Evolutionary conservation across 306 rosid genomes (phyloP).

Genomic region (barrel medic (Medicago truncatula)): MtrunA17r5.0-ANR NC_053043.1:9933501-9934000

Average conservation of each 20-base stretch:
- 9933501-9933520: conserved; percentile 56
- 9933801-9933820: conserved; percentile 69
- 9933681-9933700: conserved; percentile 64
- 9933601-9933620: conserved; percentile 37
- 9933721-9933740: conserved; percentile 83
- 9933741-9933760: conserved; percentile 83
- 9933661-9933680: conserved; percentile 81
- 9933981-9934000: conserved; percentile 7
- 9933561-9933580: conserved; percentile 30
- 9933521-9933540: conserved; percentile 79
- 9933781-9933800: conserved; percentile 89
- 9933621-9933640: conserved; percentile 74
- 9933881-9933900: conserved; percentile 25
- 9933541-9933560: conserved; percentile 38
- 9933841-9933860: conserved; percentile 5
- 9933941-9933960: conserved; percentile 10
- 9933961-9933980: not conserved
- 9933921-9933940: conserved; percentile 2
- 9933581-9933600: conserved; percentile 36
- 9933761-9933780: conserved; percentile 93
- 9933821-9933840: conserved; percentile 69
- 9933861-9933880: not conserved
- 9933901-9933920: conserved; percentile 20
- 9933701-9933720: conserved; percentile 72
- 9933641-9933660: conserved; percentile 83